phyloP scores from a whole-genome alignment of 2,329 filamentous ascomycete species.

The Alternaria conjuncta region DNA sequence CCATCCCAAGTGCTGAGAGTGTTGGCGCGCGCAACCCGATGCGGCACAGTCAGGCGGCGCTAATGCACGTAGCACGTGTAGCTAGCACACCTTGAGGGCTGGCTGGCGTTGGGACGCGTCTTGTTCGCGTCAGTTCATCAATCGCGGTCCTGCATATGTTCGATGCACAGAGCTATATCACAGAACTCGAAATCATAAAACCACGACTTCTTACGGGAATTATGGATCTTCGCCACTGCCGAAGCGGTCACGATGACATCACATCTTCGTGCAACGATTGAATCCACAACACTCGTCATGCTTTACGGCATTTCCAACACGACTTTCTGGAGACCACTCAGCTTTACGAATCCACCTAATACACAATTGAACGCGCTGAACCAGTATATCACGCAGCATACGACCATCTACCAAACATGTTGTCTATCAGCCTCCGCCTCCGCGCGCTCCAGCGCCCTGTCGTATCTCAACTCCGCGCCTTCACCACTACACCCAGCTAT shows the following conservation, averaged over 20 bases:
- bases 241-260: constrained; percentile 20
- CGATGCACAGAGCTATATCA: background rate
- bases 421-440: constrained; percentile 4
- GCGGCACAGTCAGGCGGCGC: background rate
- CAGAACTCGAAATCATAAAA: too few relatives aligned
- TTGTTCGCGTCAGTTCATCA: background rate
- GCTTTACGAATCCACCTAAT: background rate
- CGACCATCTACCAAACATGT: background rate
- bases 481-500: constrained; percentile 13
- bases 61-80: constrained; percentile 10
- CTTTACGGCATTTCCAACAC: background rate
- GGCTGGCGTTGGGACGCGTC: background rate
- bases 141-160: background rate
- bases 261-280: background rate
- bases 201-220: background rate
- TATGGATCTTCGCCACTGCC: background rate
- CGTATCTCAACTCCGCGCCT: background rate
- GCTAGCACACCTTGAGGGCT: background rate
- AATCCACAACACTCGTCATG: background rate
- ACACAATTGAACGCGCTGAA: background rate
- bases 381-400: fast-evolving
- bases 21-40: background rate
- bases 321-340: background rate
- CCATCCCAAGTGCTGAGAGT: background rate
- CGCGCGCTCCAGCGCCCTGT: constrained; percentile 2